A percentile compares a stretch with the other conserved stretches of the same genome.
Conservation (phyloP, 2,329 filamentous ascomycete species). For the Sporothrix curviconia region DNA sequence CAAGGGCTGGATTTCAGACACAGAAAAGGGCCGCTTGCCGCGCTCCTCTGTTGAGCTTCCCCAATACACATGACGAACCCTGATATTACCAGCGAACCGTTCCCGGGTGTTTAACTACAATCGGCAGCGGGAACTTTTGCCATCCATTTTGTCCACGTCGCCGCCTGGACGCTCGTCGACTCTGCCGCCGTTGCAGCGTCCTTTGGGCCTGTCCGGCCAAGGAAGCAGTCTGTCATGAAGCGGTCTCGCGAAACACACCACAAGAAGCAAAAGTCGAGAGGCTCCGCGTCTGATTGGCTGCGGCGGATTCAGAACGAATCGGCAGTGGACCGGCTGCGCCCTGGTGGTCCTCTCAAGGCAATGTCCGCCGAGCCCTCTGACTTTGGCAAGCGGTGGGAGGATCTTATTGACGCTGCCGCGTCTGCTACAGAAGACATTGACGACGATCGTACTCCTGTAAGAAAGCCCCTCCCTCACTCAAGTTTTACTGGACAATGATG, state of each 20-base stretch:
- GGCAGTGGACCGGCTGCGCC: conserved; percentile 51
- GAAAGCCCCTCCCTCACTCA: conserved; percentile 26
- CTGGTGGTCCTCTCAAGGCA: conserved; percentile 67
- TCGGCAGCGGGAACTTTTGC: conserved; percentile 67
- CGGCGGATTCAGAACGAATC: conserved; percentile 50
- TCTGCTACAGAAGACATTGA: conserved; percentile 88
- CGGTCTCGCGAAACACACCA: conserved; percentile 69
- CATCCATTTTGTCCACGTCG: conserved; percentile 74
- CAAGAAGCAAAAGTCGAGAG: conserved; percentile 68
- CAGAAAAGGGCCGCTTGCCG: conserved; percentile 56
- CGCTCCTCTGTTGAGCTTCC: conserved; percentile 68
- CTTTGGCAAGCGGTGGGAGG: conserved; percentile 90
- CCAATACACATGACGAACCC: conserved; percentile 53
- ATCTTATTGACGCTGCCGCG: conserved; percentile 86
- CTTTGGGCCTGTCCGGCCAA: conserved; percentile 65
- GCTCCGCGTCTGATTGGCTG: conserved; percentile 62
- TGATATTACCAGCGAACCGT: conserved; percentile 68
- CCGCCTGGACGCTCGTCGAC: conserved; percentile 84
- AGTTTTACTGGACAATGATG: too few relatives aligned
- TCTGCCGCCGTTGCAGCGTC: conserved; percentile 72
- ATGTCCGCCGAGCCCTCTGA: conserved; percentile 78
- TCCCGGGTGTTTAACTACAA: conserved; percentile 53
- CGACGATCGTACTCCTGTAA: conserved; percentile 82
- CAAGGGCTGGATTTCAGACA: conserved; percentile 66
- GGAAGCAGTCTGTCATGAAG: conserved; percentile 83